phyloP scores from a whole-genome alignment of 1,284 basidiomycete genomes.

The Taiwanofungus camphoratus region DNA sequence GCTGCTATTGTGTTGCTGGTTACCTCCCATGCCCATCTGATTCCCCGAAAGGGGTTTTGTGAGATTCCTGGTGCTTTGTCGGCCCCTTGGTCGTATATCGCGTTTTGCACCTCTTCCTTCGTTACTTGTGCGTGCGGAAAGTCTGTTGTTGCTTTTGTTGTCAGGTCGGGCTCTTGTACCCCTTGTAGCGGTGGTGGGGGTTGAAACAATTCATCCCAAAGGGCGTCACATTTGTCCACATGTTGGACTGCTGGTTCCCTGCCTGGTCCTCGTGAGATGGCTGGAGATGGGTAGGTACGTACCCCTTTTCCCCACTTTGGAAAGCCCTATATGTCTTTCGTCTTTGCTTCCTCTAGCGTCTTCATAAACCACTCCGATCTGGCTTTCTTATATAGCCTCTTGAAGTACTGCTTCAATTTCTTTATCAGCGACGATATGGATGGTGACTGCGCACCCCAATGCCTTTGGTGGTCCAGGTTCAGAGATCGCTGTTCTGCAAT shows the following conservation, averaged over 20 bases:
- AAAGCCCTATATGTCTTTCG: slow-evolving; percentile 4
- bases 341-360: not conserved
- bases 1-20: slow-evolving; percentile 2
- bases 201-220: not conserved
- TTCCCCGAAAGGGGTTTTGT: slow-evolving; percentile 10
- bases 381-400: slow-evolving; percentile 4
- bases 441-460: not conserved
- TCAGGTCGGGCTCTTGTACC: not conserved
- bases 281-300: slow-evolving; percentile 5
- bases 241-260: not conserved
- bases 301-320: slow-evolving; percentile 3
- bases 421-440: not conserved
- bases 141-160: not conserved
- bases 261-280: slow-evolving; percentile 2
- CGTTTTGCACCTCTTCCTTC: not conserved
- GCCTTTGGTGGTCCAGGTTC: not conserved
- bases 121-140: not conserved
- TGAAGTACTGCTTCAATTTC: slow-evolving; percentile 4
- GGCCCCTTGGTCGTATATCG: slow-evolving; percentile 4
- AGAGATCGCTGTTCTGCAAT: not conserved
- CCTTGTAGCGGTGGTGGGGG: not conserved
- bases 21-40: slow-evolving; percentile 17
- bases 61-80: slow-evolving; percentile 18
- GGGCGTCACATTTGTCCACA: slow-evolving; percentile 10
- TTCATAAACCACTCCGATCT: not conserved